phyloP scores from a whole-genome alignment of 2,329 filamentous ascomycete species.

The Pleomassaria siparia region DNA sequence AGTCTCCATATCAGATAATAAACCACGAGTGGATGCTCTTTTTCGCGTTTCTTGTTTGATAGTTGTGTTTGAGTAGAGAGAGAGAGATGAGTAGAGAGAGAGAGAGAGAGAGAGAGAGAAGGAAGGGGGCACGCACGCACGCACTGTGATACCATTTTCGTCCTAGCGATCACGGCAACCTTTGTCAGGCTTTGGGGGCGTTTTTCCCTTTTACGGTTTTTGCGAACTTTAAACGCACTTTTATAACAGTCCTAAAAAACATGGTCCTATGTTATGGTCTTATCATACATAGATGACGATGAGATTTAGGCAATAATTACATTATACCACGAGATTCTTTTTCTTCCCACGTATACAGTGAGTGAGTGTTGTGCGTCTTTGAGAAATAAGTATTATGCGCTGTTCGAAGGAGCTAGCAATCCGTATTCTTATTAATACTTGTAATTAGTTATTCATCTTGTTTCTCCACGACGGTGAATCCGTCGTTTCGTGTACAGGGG shows the following conservation, averaged over 20 bases:
- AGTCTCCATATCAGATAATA: neutral
- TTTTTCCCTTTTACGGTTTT: slow-evolving; percentile 6
- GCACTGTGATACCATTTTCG: no score
- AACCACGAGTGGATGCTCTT: neutral
- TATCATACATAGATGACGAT: slow-evolving; percentile 7
- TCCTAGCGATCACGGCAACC: neutral
- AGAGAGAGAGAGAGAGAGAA: neutral
- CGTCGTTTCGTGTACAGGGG: neutral
- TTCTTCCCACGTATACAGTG: neutral
- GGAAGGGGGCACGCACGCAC: neutral
- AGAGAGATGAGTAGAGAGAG: no score
- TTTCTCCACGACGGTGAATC: no score
- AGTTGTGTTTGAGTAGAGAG: neutral
- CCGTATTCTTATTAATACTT: no score
- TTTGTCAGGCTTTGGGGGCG: slow-evolving; percentile 10
- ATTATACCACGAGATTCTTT: neutral
- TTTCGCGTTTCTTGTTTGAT: neutral
- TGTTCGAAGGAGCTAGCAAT: no score
- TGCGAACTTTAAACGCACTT: neutral
- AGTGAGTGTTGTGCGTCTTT: no score
- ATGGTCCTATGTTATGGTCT: no score
- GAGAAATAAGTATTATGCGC: no score
- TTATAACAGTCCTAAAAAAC: no score
- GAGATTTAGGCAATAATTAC: slow-evolving; percentile 11
- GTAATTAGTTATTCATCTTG: no score